phyloP scores from a whole-genome alignment of 1,139 yeast species.

The Schizosaccharomyces versatilis region DNA sequence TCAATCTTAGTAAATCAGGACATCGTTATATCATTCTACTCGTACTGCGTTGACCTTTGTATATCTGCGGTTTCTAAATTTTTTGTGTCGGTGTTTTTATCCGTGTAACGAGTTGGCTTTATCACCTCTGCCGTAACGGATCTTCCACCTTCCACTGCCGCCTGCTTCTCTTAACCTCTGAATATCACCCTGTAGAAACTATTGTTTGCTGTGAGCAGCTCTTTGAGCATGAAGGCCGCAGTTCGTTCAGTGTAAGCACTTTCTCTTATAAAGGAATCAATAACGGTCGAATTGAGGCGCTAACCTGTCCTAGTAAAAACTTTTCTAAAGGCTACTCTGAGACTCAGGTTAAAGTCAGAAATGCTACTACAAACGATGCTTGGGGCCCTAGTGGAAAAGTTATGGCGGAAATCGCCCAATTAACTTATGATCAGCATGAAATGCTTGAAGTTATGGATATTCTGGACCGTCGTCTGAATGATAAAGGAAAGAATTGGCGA shows the following conservation, averaged over 20 bases:
- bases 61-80: too few relatives aligned
- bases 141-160: too few relatives aligned
- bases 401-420: constrained; percentile 64
- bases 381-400: constrained; percentile 63
- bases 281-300: background rate
- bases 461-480: constrained; percentile 80
- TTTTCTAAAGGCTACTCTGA: constrained; percentile 81
- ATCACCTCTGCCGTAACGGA: too few relatives aligned
- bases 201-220: background rate
- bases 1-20: too few relatives aligned
- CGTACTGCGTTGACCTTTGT: too few relatives aligned
- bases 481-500: constrained; percentile 94
- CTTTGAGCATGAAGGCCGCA: constrained; percentile 3
- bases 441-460: constrained; percentile 86
- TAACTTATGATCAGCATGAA: constrained; percentile 55
- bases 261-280: background rate
- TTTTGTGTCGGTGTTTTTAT: too few relatives aligned
- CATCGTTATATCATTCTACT: too few relatives aligned
- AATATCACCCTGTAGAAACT: too few relatives aligned
- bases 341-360: constrained; percentile 71
- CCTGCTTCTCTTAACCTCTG: too few relatives aligned
- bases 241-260: constrained; percentile 2
- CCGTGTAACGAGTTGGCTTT: too few relatives aligned
- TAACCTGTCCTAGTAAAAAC: constrained; percentile 28
- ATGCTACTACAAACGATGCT: constrained; percentile 81